Evolutionary conservation across 2,329 filamentous ascomycete genomes (phyloP).

Genomic region (Phialemonium atrogriseum): DNA sequence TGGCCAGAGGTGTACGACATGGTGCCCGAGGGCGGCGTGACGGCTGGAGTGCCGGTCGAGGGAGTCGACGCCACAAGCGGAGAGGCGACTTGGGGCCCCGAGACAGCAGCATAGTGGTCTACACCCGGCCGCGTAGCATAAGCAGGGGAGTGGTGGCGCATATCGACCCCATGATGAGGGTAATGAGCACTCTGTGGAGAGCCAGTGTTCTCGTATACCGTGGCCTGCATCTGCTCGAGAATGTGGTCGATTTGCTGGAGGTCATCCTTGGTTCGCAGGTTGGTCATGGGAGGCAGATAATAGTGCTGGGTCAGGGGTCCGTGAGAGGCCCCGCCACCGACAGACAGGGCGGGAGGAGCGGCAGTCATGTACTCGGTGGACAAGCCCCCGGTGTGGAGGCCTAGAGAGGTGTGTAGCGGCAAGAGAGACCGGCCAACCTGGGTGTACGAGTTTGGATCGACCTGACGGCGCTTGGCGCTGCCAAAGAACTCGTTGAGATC

Average conservation of each 20-base stretch:
- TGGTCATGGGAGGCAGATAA: conserved; percentile 78
- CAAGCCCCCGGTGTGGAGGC: conserved; percentile 45
- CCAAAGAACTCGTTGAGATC: conserved; percentile 91
- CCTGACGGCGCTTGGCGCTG: conserved; percentile 81
- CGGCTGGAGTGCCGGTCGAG: conserved; percentile 59
- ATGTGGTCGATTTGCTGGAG: conserved; percentile 90
- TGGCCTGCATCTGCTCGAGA: conserved; percentile 91
- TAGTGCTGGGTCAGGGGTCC: conserved; percentile 66
- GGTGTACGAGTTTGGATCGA: conserved; percentile 82
- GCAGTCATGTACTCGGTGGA: conserved; percentile 47
- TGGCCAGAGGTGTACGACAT: conserved; percentile 72
- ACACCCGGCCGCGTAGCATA: conserved; percentile 18
- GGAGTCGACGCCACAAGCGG: conserved; percentile 51
- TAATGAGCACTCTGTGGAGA: conserved; percentile 74
- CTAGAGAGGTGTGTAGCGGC: conserved; percentile 66
- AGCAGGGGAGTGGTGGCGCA: conserved; percentile 36
- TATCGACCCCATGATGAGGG: conserved; percentile 54
- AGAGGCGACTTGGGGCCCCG: conserved; percentile 50
- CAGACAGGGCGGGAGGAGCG: conserved; percentile 35
- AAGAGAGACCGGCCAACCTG: conserved; percentile 86
- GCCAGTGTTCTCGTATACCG: conserved; percentile 87
- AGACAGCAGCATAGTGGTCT: conserved; percentile 30
- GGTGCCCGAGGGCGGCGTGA: conserved; percentile 67
- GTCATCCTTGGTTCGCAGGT: conserved; percentile 87
- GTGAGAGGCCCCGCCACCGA: conserved; percentile 46